These are phyloP conservation scores for Medicago lupulina DNA, from an alignment of 306 rosid species.

Conservation along the genomic window DNA sequence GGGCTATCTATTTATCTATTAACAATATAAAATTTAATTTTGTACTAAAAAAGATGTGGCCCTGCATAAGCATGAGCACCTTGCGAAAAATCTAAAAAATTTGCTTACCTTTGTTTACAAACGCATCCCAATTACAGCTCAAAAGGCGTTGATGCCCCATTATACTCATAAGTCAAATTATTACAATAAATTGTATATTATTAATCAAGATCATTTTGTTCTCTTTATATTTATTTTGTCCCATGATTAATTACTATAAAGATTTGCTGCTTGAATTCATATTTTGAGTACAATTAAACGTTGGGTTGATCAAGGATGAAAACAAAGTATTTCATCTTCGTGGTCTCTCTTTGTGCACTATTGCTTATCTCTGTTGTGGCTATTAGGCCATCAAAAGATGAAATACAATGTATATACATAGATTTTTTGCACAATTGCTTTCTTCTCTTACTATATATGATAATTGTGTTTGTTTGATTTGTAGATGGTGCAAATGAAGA, in stretches of 20 bases:
- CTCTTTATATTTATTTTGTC: too few species aligned
- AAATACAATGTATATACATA: background rate
- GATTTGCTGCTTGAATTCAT: background rate
- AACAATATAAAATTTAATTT: too few species aligned
- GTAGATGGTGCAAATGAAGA: background rate
- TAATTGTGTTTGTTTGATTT: background rate
- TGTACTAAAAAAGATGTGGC: too few species aligned
- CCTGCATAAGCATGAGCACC: too few species aligned
- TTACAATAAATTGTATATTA: too few species aligned
- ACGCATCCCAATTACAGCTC: too few species aligned
- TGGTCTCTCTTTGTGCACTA: background rate
- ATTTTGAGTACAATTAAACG: background rate
- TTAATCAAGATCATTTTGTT: too few species aligned
- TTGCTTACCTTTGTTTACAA: too few species aligned
- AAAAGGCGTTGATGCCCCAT: too few species aligned
- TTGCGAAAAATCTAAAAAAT: too few species aligned
- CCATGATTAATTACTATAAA: background rate
- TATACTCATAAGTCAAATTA: too few species aligned
- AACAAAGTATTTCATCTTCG: background rate
- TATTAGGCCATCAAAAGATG: background rate
- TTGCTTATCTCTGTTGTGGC: background rate
- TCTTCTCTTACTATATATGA: background rate
- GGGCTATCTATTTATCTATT: too few species aligned
- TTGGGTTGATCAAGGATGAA: background rate
- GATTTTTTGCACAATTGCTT: background rate